Base-by-base conservation (phyloP, 257 asterid genomes). In the Perilla frutescens region DNA sequence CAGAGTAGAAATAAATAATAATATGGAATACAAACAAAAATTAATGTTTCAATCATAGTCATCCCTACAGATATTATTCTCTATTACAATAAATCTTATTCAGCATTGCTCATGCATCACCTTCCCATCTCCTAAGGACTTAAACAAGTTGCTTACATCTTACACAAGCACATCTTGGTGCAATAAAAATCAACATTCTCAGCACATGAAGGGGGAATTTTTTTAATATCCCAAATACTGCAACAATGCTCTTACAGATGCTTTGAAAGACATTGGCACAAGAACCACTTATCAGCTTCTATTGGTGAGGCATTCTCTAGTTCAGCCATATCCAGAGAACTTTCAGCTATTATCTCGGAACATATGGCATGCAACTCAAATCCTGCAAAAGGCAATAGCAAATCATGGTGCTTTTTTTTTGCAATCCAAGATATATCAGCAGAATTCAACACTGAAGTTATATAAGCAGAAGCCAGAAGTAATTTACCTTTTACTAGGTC, bases 251-350 rank as follows among this genome's bases (percentile, higher is more conserved):
- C 96, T 90, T 90, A 92, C 98, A 92, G 79, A 81, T 82, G 76
- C 62, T 77, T 80, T 57, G 96, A 83, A 74, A 92, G 80, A 73
- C 76, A 77, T 78, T 96, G 96, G 77, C 69, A 49, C 67, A 92
- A 79, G 62, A 88, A 87, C 98, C 98, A 92, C 82, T 84, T 87
- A 70, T 88, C 96, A 81, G 98, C 98, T 74, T 90, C 98, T 64
- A 81, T 70, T 13, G 96, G 90, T 39, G 96, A 87, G 64, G 86
- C 91, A 77, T 88, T 92, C 81, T 92, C 96, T 79, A 88, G 77
- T 84, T 90, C 98, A 72, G 96, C 98, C 98, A 92, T 92, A 80
- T 88, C 94, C 66, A 87, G 76, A 57, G 98, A 92, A 82, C 90
- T 88, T 75, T 76, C 94, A 68, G 92, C 79, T 60, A 80, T 78